Percentiles rank a stretch among this genome's conserved stretches.
These are phyloP conservation scores for Furcasterigmium sp. DNA, from an alignment of 2,329 filamentous ascomycete species.

Conservation along the genomic window DNA sequence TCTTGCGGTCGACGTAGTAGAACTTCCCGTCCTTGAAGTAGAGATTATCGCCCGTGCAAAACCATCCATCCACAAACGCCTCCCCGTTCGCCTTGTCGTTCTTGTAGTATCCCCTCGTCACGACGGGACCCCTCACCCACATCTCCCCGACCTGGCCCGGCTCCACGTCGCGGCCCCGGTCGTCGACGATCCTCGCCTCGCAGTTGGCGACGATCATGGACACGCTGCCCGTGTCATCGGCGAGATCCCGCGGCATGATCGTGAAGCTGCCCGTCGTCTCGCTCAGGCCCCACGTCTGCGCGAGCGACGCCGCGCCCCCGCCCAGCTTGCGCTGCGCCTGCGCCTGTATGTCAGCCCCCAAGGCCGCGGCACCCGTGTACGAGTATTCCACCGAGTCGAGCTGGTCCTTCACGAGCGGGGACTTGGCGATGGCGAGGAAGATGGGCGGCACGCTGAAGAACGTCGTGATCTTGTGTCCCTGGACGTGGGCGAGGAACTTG, in stretches of 20 bases:
- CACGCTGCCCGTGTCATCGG: slow-evolving; percentile 42
- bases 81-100: slow-evolving; percentile 61
- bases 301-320: slow-evolving; percentile 30
- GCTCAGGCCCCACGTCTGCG: slow-evolving; percentile 54
- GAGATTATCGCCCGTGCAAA: slow-evolving; percentile 76
- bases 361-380: slow-evolving; percentile 48
- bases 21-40: slow-evolving; percentile 65
- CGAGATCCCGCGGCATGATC: slow-evolving; percentile 29
- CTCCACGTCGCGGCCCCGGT: slow-evolving; percentile 30
- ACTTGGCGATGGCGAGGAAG: slow-evolving; percentile 6
- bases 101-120: slow-evolving; percentile 67
- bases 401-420: slow-evolving; percentile 1
- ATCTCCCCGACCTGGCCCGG: slow-evolving; percentile 50
- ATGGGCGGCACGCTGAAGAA: slow-evolving; percentile 5
- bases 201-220: slow-evolving; percentile 31
- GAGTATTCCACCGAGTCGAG: slow-evolving; percentile 44
- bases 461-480: slow-evolving; percentile 1
- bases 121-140: slow-evolving; percentile 64
- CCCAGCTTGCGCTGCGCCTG: slow-evolving; percentile 44
- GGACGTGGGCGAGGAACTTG: slow-evolving; percentile 4
- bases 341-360: slow-evolving; percentile 48
- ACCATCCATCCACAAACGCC: slow-evolving; percentile 56
- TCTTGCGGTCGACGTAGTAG: slow-evolving; percentile 76
- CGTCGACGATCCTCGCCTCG: slow-evolving; percentile 29
- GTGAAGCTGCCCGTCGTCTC: slow-evolving; percentile 49